phyloP scores from a whole-genome alignment of 148 eudicot species.

The Pharnaceum exiguum region DNA sequence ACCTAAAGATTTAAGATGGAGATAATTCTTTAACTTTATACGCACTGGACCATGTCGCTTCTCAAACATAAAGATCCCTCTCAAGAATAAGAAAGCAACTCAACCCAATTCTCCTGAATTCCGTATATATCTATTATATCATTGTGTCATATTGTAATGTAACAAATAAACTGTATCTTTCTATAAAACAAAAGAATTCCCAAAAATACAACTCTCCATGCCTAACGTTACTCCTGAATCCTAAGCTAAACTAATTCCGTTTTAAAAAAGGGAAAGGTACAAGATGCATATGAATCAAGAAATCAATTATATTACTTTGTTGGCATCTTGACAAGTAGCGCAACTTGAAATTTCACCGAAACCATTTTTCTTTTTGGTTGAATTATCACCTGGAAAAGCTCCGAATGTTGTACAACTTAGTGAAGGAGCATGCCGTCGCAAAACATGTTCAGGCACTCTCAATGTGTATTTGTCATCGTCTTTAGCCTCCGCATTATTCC shows the following conservation, averaged over 20 bases:
- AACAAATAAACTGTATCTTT: neutral
- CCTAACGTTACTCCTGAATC: neutral
- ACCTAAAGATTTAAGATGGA: too few species aligned
- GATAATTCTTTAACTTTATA: too few species aligned
- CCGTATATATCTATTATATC: neutral
- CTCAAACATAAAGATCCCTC: neutral
- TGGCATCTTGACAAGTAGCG: constrained; percentile 2
- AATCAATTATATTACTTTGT: constrained; percentile 1
- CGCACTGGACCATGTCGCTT: too few species aligned
- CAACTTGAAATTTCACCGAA: constrained; percentile 25
- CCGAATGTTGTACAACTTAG: constrained; percentile 50
- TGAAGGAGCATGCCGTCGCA: constrained; percentile 34
- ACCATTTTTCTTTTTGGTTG: constrained; percentile 2
- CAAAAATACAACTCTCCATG: neutral
- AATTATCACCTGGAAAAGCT: constrained; percentile 18
- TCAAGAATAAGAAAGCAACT: neutral
- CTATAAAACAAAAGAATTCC: neutral
- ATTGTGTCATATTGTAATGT: neutral
- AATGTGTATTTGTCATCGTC: constrained; percentile 48
- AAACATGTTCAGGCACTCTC: constrained; percentile 40
- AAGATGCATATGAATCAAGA: neutral
- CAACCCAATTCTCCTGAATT: neutral
- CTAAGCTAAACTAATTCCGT: neutral
- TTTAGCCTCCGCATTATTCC: neutral
- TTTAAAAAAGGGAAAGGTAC: neutral